These are phyloP conservation scores for Yarrowia hollandica DNA, from an alignment of 805 yeast genomes.

Conservation along the genomic window DNA sequence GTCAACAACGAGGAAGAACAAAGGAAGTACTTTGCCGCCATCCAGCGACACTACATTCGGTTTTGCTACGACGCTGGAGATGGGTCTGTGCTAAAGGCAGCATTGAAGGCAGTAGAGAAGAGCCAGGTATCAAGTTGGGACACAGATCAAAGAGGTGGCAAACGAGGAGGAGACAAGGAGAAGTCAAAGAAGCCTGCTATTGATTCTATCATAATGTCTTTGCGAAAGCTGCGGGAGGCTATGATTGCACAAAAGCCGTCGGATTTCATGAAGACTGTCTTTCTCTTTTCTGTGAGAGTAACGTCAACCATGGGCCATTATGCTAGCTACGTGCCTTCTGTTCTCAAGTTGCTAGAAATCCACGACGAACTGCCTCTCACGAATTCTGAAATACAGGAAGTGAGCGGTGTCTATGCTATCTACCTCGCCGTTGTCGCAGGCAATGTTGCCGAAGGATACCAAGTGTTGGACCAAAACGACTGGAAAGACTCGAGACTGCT, in stretches of 20 bases:
- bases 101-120: conserved; percentile 4
- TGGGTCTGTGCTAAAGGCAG: background rate
- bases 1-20: conserved; percentile 29
- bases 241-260: conserved; percentile 45
- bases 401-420: conserved; percentile 47
- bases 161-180: background rate
- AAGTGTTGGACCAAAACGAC: conserved; percentile 29
- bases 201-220: conserved; percentile 28
- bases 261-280: conserved; percentile 49
- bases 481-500: conserved; percentile 24
- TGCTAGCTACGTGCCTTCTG: conserved; percentile 56
- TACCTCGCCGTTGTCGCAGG: conserved; percentile 42
- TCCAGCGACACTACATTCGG: conserved; percentile 23
- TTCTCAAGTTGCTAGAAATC: conserved; percentile 46
- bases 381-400: conserved; percentile 44
- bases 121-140: conserved; percentile 2
- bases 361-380: conserved; percentile 36
- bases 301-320: conserved; percentile 51
- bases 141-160: conserved; percentile 1
- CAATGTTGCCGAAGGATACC: conserved; percentile 33
- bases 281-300: conserved; percentile 50
- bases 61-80: conserved; percentile 21
- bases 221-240: conserved; percentile 56
- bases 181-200: background rate
- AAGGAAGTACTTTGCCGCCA: conserved; percentile 5